Conservation (phyloP, 345 rosid species). For the Brassica juncea region DNA sequence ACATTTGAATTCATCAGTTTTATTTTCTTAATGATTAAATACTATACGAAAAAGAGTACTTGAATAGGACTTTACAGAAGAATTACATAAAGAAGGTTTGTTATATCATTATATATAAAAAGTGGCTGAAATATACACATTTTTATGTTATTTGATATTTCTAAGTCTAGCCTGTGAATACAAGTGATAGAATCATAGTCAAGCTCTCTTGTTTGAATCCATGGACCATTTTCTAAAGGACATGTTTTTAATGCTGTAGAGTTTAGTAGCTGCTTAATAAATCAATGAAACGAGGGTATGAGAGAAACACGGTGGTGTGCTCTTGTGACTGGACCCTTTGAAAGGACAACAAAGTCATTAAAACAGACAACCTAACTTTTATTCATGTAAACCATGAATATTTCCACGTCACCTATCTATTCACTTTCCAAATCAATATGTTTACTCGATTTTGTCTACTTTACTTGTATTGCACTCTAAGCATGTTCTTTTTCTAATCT, state of each 20-base stretch:
- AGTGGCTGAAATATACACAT: background rate
- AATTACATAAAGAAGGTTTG: background rate
- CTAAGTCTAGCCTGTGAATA: background rate
- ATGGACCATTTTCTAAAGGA: background rate
- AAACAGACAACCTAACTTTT: slow-evolving; percentile 39
- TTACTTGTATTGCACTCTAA: slow-evolving; percentile 66
- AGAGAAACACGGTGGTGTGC: slow-evolving; percentile 19
- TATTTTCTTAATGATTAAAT: background rate
- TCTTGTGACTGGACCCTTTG: slow-evolving; percentile 16
- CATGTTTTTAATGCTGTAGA: background rate
- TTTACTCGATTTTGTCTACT: slow-evolving; percentile 36
- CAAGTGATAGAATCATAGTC: background rate
- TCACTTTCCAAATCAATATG: slow-evolving; percentile 8
- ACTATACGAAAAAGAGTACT: background rate
- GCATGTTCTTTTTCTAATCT: slow-evolving; percentile 46
- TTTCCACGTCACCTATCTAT: slow-evolving; percentile 1
- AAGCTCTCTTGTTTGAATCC: background rate
- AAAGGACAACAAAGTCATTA: slow-evolving; percentile 38
- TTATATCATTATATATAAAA: background rate
- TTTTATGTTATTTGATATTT: background rate
- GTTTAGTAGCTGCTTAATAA: slow-evolving; percentile 9
- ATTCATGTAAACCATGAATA: slow-evolving; percentile 32
- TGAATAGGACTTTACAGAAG: background rate
- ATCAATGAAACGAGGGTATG: background rate
- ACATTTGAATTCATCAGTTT: background rate